Base-by-base conservation (phyloP, 495 filamentous ascomycete species). In the Pyrenopolyporus hunteri region DNA sequence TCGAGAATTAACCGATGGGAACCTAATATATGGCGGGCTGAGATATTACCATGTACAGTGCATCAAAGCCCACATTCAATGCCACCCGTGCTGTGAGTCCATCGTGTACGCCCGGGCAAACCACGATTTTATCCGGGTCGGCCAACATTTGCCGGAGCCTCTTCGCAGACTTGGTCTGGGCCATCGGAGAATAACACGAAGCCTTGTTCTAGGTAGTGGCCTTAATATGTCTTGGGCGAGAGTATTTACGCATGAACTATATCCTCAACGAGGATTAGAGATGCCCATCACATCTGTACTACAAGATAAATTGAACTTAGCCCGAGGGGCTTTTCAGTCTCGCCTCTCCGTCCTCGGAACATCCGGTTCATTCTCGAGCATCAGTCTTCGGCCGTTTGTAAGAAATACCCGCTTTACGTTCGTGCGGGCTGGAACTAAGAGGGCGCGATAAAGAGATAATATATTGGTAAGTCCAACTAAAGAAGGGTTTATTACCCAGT, bases 51-150 rank as follows among this genome's bases (percentile, higher is more conserved):
- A 90, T 89, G 70, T 90, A 89, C 35, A 89, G 58, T 20, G 74
- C 79, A 14, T 89, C 82, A 63, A 86, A 87, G 8, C 85, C 87
- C 8, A 83, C 64, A 19, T 77, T 70, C 47, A 89, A 75, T 3
- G 85, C 86, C 66, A 90, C 76, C 2, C 87, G 77, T 3, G 87
- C 85, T 1, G 85, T 85, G 16, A 88, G 78, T 4, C 88, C 87
- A 76, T 91, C 88, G 60, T 89, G 87, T 0, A 91, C 85, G 36
- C 87, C 88, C 1, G 88, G 88, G 44, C 84, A 88, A 2, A 87
- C 78, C 11, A 86, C 75, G 36, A 80, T 68, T 9, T 70, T 63
- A 23, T 69, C 63, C 17, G 69, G 63, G 11, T 74, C 57, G 9
- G 63, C 67, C 13, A 82, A 66, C 48, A 74, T 64, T 19, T 68